Conservation (phyloP, 2,329 filamentous ascomycete genomes). For the Aureobasidium melanogenum region DNA sequence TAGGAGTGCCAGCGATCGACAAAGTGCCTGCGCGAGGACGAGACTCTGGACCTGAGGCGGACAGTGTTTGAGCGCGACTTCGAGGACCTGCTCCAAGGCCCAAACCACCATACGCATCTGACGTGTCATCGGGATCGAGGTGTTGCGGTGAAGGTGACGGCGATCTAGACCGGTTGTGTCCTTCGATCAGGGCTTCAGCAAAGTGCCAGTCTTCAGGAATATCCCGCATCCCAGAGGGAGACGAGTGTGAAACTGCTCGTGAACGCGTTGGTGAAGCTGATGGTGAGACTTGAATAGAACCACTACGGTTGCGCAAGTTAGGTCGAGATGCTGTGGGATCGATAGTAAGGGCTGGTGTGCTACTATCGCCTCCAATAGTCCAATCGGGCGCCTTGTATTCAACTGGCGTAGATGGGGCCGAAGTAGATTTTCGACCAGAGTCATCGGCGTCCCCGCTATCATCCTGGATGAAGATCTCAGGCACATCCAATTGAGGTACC, state of each 20-base stretch:
- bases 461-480: constrained; percentile 84
- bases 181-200: neutral
- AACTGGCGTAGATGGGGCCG: constrained; percentile 15
- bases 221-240: neutral
- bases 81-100: neutral
- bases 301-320: constrained; percentile 14
- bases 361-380: constrained; percentile 23
- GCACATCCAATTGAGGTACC: constrained; percentile 60
- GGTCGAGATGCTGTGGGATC: constrained; percentile 1
- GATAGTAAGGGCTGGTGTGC: constrained; percentile 18
- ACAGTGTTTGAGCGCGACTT: neutral
- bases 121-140: neutral
- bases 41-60: neutral
- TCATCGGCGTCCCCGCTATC: constrained; percentile 41
- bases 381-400: constrained; percentile 25
- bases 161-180: constrained; percentile 16
- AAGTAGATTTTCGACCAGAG: constrained; percentile 17
- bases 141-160: constrained; percentile 15
- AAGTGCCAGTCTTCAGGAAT: constrained; percentile 12
- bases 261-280: constrained; percentile 16
- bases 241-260: constrained; percentile 7
- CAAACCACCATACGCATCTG: constrained; percentile 1
- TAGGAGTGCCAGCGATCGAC: neutral
- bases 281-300: constrained; percentile 24
- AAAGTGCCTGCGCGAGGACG: neutral